These are phyloP conservation scores for Aureobasidium sp. DNA, from an alignment of 2,329 filamentous ascomycete genomes.

Conservation along the genomic window DNA sequence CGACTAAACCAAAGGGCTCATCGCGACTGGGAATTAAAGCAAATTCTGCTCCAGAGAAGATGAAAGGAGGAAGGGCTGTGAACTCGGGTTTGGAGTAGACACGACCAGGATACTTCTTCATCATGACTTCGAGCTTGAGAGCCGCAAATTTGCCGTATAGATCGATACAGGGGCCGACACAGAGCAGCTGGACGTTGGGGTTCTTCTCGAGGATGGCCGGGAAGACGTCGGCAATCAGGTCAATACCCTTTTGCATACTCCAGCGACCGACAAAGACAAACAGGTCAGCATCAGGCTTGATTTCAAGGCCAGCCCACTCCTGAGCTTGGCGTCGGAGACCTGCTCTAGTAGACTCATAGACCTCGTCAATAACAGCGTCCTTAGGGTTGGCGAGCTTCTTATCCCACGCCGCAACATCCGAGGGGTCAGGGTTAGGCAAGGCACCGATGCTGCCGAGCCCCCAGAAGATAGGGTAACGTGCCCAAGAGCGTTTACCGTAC, in stretches of 20 bases:
- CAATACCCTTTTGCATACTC: conserved; percentile 61
- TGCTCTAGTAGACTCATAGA: conserved; percentile 45
- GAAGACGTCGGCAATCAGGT: conserved; percentile 60
- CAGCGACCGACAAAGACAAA: conserved; percentile 62
- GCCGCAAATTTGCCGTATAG: conserved; percentile 60
- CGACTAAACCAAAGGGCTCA: conserved; percentile 60
- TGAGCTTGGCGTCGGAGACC: conserved; percentile 53
- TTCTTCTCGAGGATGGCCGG: conserved; percentile 53
- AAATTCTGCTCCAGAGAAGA: conserved; percentile 61
- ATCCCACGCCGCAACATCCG: conserved; percentile 54
- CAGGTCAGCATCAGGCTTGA: conserved; percentile 53
- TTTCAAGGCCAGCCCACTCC: conserved; percentile 56
- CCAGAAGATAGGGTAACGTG: conserved; percentile 63
- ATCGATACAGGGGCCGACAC: conserved; percentile 57
- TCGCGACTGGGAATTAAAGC: conserved; percentile 60
- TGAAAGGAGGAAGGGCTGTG: conserved; percentile 55
- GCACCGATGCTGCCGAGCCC: conserved; percentile 53
- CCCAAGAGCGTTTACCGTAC: conserved; percentile 58
- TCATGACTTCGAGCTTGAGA: conserved; percentile 54
- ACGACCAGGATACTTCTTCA: conserved; percentile 55
- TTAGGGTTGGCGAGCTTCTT: conserved; percentile 42
- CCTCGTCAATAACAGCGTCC: conserved; percentile 44
- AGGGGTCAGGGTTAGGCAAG: conserved; percentile 57
- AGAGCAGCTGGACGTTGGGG: conserved; percentile 52
- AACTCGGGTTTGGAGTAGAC: conserved; percentile 63